Conservation (phyloP, 1,284 basidiomycete genomes). For the Pterulicium gracile region DNA sequence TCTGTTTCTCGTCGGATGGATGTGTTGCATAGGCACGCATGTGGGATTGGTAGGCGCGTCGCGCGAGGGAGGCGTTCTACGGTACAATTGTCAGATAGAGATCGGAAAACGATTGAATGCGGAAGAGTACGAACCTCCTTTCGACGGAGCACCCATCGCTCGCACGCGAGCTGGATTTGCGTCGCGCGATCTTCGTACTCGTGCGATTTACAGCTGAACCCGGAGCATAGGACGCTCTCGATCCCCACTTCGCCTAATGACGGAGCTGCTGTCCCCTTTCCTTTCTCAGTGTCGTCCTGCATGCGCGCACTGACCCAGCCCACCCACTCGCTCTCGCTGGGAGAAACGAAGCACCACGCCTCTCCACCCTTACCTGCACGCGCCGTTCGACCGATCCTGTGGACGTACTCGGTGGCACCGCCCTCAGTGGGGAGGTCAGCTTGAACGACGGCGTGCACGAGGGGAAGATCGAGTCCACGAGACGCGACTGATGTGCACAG, state of each 20-base stretch:
- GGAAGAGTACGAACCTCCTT: slow-evolving; percentile 47
- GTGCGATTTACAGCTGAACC: slow-evolving; percentile 74
- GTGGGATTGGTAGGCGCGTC: slow-evolving; percentile 85
- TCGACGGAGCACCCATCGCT: slow-evolving; percentile 80
- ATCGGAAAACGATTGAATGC: slow-evolving; percentile 4
- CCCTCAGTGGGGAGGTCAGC: slow-evolving; percentile 98
- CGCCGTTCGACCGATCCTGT: slow-evolving; percentile 94
- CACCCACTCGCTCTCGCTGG: slow-evolving; percentile 84
- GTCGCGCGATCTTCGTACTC: slow-evolving; percentile 91
- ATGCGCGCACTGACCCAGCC: slow-evolving; percentile 80
- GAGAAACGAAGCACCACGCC: slow-evolving; percentile 87
- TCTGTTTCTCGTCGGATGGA: slow-evolving; percentile 87
- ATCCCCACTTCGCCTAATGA: slow-evolving; percentile 49
- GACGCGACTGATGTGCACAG: slow-evolving; percentile 96
- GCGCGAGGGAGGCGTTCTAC: slow-evolving; percentile 70
- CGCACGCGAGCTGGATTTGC: slow-evolving; percentile 91
- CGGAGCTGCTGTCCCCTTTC: too few species aligned
- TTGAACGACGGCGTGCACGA: slow-evolving; percentile 92
- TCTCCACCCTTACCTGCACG: slow-evolving; percentile 91
- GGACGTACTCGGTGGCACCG: slow-evolving; percentile 93
- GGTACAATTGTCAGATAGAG: background rate
- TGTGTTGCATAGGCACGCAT: slow-evolving; percentile 97
- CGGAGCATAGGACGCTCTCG: slow-evolving; percentile 64
- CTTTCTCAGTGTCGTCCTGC: slow-evolving; percentile 34
- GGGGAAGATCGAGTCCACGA: slow-evolving; percentile 92